A percentile compares a stretch with the other conserved stretches of the same genome.
These are phyloP conservation scores for Vachellia collinsii DNA, from an alignment of 306 rosid genomes.

Conservation along the genomic window DNA sequence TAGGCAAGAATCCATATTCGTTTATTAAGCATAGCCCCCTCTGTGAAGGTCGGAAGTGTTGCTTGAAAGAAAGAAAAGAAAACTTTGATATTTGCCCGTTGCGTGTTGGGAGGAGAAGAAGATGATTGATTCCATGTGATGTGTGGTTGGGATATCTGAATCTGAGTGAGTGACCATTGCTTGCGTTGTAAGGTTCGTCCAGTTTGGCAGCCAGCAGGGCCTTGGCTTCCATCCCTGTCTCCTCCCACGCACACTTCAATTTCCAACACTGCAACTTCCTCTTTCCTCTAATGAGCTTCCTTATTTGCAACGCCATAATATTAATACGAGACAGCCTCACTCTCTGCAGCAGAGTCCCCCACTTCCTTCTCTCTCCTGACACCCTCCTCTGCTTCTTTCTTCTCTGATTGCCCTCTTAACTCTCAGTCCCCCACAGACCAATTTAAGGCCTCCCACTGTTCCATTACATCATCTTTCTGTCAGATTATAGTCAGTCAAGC, in stretches of 20 bases:
- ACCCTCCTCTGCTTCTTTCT: slow-evolving; percentile 24
- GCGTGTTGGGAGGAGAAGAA: slow-evolving; percentile 50
- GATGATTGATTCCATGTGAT: slow-evolving; percentile 19
- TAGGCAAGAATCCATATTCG: no score
- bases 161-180: slow-evolving; percentile 40
- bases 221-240: slow-evolving; percentile 36
- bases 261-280: slow-evolving; percentile 50
- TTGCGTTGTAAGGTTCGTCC: slow-evolving; percentile 53
- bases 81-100: slow-evolving; percentile 46
- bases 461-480: slow-evolving; percentile 33
- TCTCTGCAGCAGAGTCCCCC: slow-evolving; percentile 49
- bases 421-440: not conserved
- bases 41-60: no score
- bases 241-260: slow-evolving; percentile 47
- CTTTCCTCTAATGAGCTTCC: slow-evolving; percentile 14
- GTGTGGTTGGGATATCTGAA: not conserved
- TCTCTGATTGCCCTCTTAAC: not conserved
- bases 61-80: not conserved
- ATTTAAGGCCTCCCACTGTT: slow-evolving; percentile 13
- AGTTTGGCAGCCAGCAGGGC: slow-evolving; percentile 33
- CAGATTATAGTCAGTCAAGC: slow-evolving; percentile 36
- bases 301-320: slow-evolving; percentile 26
- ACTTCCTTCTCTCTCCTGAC: slow-evolving; percentile 45
- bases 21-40: no score
- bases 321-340: slow-evolving; percentile 12